Percentiles rank a stretch among this genome's conserved stretches.
These are phyloP conservation scores for Microdochium nivale DNA, from an alignment of 2,329 filamentous ascomycete genomes.

Conservation along the genomic window DNA sequence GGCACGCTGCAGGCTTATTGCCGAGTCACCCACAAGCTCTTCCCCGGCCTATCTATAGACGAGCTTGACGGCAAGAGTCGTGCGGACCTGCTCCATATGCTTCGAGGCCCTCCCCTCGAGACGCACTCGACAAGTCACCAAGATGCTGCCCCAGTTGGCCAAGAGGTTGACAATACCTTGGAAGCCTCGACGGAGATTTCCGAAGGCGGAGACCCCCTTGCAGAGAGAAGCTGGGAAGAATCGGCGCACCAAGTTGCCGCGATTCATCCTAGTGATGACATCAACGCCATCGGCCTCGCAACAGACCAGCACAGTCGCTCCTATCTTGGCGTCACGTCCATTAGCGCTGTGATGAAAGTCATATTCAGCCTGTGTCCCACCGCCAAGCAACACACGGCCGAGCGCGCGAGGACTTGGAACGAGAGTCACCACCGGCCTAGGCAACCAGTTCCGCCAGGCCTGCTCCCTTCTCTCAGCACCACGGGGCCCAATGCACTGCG, in stretches of 20 bases:
- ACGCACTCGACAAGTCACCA: neutral
- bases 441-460: slow-evolving; percentile 17
- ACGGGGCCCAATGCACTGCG: slow-evolving; percentile 26
- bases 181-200: slow-evolving; percentile 15
- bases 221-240: slow-evolving; percentile 20
- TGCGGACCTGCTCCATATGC: slow-evolving; percentile 8
- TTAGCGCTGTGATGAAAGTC: slow-evolving; percentile 52
- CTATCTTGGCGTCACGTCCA: slow-evolving; percentile 54
- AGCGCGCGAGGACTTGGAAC: slow-evolving; percentile 14
- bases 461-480: slow-evolving; percentile 29
- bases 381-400: slow-evolving; percentile 16
- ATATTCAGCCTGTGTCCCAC: slow-evolving; percentile 31
- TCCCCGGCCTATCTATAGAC: slow-evolving; percentile 8
- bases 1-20: slow-evolving; percentile 9
- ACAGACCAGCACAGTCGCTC: slow-evolving; percentile 46
- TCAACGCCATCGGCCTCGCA: slow-evolving; percentile 33
- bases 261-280: slow-evolving; percentile 17
- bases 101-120: slow-evolving; percentile 1
- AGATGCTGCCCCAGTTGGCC: neutral
- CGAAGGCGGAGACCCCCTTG: slow-evolving; percentile 15
- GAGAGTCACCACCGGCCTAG: slow-evolving; percentile 3
- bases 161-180: slow-evolving; percentile 1
- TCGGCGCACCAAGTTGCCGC: slow-evolving; percentile 11
- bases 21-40: slow-evolving; percentile 5
- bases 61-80: slow-evolving; percentile 12